Evolutionary conservation across 129 eudicot species (phyloP).

Genomic region (Calendula officinalis): DNA sequence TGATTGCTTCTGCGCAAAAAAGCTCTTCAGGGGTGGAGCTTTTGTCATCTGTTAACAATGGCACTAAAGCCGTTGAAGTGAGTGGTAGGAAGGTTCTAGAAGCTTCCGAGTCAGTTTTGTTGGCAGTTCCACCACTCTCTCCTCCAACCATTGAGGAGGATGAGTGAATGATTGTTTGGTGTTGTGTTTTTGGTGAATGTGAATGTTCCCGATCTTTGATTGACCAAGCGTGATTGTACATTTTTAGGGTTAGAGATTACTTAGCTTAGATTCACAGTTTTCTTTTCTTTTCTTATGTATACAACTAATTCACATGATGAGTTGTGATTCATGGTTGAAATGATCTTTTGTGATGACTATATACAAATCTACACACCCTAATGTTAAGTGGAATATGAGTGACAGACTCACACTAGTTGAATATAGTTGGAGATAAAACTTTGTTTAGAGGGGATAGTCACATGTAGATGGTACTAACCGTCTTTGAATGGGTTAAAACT

Average conservation of each 20-base stretch:
- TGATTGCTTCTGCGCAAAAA: conserved; percentile 42
- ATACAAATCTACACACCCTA: conserved; percentile 1
- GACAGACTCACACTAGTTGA: too few relatives aligned
- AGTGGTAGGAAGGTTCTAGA: conserved; percentile 51
- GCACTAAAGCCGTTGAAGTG: conserved; percentile 28
- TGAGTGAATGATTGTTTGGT: conserved; percentile 14
- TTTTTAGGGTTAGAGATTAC: conserved; percentile 30
- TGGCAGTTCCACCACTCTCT: conserved; percentile 60
- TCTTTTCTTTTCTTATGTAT: conserved; percentile 25
- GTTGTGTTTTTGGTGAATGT: conserved; percentile 11
- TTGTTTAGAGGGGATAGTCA: too few relatives aligned
- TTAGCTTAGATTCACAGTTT: conserved; percentile 37
- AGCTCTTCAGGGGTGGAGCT: conserved; percentile 9
- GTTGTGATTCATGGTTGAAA: conserved; percentile 16
- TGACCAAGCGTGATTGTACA: conserved; percentile 50
- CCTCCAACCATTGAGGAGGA: conserved; percentile 39
- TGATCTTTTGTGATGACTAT: conserved; percentile 13
- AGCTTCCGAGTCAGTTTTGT: conserved; percentile 8
- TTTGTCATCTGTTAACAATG: conserved; percentile 22
- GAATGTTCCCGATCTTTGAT: conserved; percentile 46
- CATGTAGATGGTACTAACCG: too few relatives aligned
- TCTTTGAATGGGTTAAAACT: too few relatives aligned
- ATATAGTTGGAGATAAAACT: too few relatives aligned
- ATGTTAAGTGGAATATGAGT: too few relatives aligned
- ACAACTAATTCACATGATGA: conserved; percentile 20